A percentile compares a stretch with the other conserved stretches of the same genome.
Evolutionary conservation across 2,329 filamentous ascomycete species (phyloP).

Genomic region (Sordariomycetes sp.): DNA sequence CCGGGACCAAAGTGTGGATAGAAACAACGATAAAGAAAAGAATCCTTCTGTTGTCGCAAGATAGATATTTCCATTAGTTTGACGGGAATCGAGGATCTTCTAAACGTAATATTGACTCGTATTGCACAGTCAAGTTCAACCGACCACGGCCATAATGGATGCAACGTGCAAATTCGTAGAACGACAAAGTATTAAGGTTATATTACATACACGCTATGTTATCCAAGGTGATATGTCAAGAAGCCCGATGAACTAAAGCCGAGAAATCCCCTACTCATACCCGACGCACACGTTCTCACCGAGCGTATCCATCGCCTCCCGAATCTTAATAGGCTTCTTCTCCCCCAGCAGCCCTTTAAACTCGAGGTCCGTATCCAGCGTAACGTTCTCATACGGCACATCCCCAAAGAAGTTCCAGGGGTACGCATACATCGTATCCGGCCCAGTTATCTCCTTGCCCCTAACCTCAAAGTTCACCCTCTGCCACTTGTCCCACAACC

Average conservation of each 20-base stretch:
- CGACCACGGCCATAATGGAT: too few relatives aligned
- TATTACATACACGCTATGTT: neutral
- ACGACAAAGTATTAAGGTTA: neutral
- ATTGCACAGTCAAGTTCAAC: too few relatives aligned
- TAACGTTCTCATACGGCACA: conserved; percentile 17
- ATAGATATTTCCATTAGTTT: too few relatives aligned
- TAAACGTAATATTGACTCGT: too few relatives aligned
- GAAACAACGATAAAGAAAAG: too few relatives aligned
- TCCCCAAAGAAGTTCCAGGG: conserved; percentile 10
- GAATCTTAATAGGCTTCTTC: neutral
- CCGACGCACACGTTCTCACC: neutral
- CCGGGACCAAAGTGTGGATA: too few relatives aligned
- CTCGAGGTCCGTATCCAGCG: conserved; percentile 10
- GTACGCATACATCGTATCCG: conserved; percentile 16
- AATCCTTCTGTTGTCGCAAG: too few relatives aligned
- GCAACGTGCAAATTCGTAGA: too few relatives aligned
- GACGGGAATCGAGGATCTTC: too few relatives aligned
- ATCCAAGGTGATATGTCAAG: neutral
- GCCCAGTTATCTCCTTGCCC: conserved; percentile 16
- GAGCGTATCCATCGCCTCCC: conserved; percentile 1
- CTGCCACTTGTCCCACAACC: conserved; percentile 18
- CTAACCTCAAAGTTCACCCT: conserved; percentile 13
- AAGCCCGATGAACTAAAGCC: neutral
- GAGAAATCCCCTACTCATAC: neutral
- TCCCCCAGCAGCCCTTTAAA: neutral